These are phyloP conservation scores for Lodderomyces oxycetoniae DNA, from an alignment of 1,139 yeast genomes.

Conservation along the genomic window DNA sequence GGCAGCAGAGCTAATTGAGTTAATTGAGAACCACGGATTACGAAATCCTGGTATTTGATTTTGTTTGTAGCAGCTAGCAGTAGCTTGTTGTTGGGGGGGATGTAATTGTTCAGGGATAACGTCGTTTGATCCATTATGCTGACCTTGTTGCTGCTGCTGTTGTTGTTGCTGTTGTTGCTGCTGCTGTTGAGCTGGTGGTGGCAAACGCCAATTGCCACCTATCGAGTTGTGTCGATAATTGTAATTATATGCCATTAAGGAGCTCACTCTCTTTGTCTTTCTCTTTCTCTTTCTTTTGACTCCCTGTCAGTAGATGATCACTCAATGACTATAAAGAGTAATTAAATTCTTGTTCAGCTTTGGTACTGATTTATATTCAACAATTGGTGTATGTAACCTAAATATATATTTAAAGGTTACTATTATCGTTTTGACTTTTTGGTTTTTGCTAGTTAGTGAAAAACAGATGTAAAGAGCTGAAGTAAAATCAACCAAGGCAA, in stretches of 20 bases:
- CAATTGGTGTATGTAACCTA: no score
- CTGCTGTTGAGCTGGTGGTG: slow-evolving; percentile 21
- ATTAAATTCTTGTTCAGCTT: no score
- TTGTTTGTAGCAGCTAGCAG: slow-evolving; percentile 14
- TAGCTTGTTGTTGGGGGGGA: slow-evolving; percentile 14
- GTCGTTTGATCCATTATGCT: slow-evolving; percentile 8
- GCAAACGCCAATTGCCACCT: slow-evolving; percentile 42
- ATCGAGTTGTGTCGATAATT: slow-evolving; percentile 39
- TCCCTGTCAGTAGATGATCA: no score
- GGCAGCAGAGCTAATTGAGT: slow-evolving; percentile 16
- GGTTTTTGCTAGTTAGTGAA: no score
- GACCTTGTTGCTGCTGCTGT: slow-evolving; percentile 11
- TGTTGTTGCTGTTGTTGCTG: slow-evolving; percentile 12
- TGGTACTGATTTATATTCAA: no score
- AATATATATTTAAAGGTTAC: no score
- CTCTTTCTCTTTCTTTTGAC: background rate
- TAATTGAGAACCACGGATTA: slow-evolving; percentile 40
- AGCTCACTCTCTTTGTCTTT: background rate
- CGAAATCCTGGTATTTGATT: slow-evolving; percentile 29
- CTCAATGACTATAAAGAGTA: no score
- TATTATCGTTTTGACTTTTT: no score
- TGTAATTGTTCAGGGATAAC: slow-evolving; percentile 10
- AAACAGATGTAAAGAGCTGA: no score
- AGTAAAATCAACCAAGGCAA: no score
- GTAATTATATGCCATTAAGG: slow-evolving; percentile 14